These are phyloP conservation scores for Hysterium pulicare DNA, from an alignment of 2,329 filamentous ascomycete species.

Conservation along the genomic window DNA sequence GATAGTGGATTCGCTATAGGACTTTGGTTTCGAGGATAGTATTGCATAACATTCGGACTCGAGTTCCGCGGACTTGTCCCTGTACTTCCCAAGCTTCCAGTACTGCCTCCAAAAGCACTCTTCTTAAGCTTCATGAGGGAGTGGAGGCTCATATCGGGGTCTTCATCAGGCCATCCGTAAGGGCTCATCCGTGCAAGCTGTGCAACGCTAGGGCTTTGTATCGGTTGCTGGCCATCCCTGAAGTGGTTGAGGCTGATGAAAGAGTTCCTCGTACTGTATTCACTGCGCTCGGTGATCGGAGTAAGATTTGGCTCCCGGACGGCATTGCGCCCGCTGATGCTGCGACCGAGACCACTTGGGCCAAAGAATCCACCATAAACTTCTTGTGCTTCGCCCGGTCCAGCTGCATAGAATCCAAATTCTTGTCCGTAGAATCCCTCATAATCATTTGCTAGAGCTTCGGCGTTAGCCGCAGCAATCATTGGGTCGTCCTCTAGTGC, in stretches of 20 bases:
- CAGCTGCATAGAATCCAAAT: slow-evolving; percentile 86
- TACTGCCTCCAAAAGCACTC: slow-evolving; percentile 77
- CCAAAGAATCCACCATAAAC: slow-evolving; percentile 88
- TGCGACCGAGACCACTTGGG: slow-evolving; percentile 63
- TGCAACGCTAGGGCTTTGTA: slow-evolving; percentile 71
- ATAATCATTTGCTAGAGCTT: slow-evolving; percentile 84
- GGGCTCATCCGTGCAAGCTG: slow-evolving; percentile 63
- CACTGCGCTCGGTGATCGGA: slow-evolving; percentile 91
- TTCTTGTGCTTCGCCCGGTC: slow-evolving; percentile 55
- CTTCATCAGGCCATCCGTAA: slow-evolving; percentile 52
- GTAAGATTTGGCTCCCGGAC: slow-evolving; percentile 86
- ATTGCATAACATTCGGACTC: slow-evolving; percentile 32
- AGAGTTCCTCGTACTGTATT: slow-evolving; percentile 93
- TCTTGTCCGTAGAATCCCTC: slow-evolving; percentile 95
- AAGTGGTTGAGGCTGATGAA: slow-evolving; percentile 68
- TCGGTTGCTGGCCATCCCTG: slow-evolving; percentile 45
- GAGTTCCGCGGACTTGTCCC: slow-evolving; percentile 34
- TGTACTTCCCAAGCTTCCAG: slow-evolving; percentile 62
- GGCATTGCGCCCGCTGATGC: slow-evolving; percentile 61
- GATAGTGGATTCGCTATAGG: slow-evolving; percentile 26
- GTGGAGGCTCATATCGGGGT: slow-evolving; percentile 70
- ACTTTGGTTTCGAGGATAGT: slow-evolving; percentile 24
- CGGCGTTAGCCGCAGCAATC: slow-evolving; percentile 92
- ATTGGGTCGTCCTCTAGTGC: slow-evolving; percentile 70
- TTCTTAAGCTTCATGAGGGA: slow-evolving; percentile 69